Evolutionary conservation across 2,329 filamentous ascomycete genomes (phyloP), one percentile per base, ranked within the genome.

Genomic region (Pseudogymnoascus sp.): DNA sequence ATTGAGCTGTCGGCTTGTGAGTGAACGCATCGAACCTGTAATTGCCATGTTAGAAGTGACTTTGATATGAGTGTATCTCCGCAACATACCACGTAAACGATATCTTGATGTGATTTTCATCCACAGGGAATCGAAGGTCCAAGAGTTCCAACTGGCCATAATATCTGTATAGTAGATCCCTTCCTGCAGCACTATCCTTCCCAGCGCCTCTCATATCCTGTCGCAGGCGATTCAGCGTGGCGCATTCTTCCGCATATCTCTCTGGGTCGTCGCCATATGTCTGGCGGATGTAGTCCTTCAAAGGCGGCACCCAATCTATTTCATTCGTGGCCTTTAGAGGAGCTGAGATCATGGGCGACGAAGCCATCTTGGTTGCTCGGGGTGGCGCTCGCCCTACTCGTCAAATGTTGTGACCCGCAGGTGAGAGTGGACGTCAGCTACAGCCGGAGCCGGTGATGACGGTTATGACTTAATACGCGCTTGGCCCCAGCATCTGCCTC

Each of bases 61-160:
- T 22, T 25, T 60, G 12, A 22, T 23, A n/a, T 41, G 41, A 35
- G 60, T 41, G 38, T n/a, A 66, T 65, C 23, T 30, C 49, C n/a
- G 49, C 28, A 55, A 22, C 49, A 14, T 84, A 96, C 94, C 94
- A 99, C 67, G 93, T 97, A 74, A 99, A 99, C 6, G 90, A 91
- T 71, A 99, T 96, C 79, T 97, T 97, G 79, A 99, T 97, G 73
- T 99, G 93, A 72, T 96, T 94, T 79, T 99, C 94, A 70, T 99
- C 94, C 52, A 99, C 92, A 0, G 95, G 95, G 72, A 99, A 99
- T 65, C 94, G 84, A 71, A 99, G 78, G 75, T 99, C 94, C 66
- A 99, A 79, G 60, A 99, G 81, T 78, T 99, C 94, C 64, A 99
- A 84, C 78, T 99, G 94, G 41, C 93, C 94, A 74, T 99, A 99